Evolutionary conservation across 2,329 filamentous ascomycete species (phyloP).

Genomic region (Arthroderma sp.): DNA sequence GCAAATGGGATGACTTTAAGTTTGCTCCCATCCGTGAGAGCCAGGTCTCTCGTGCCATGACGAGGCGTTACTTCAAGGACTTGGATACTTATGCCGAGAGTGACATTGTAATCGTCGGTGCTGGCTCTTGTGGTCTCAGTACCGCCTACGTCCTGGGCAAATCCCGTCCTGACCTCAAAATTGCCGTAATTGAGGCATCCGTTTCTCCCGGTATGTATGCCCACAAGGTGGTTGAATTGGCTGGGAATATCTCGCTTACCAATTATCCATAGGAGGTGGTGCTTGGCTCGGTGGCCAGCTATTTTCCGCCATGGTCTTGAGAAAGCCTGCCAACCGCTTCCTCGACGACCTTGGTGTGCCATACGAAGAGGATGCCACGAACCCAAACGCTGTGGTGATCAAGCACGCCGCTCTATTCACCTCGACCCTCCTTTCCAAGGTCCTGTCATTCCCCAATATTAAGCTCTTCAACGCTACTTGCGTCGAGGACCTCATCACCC

Average conservation of each 20-base stretch:
- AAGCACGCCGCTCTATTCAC: conserved; percentile 92
- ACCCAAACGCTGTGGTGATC: conserved; percentile 78
- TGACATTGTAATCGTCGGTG: conserved; percentile 86
- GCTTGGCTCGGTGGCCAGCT: conserved; percentile 91
- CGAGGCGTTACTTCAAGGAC: conserved; percentile 80
- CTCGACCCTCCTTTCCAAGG: conserved; percentile 69
- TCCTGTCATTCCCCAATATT: conserved; percentile 74
- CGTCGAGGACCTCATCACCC: conserved; percentile 86
- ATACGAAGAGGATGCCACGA: conserved; percentile 78
- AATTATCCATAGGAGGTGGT: conserved; percentile 49
- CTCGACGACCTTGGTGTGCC: conserved; percentile 67
- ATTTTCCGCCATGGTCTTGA: conserved; percentile 91
- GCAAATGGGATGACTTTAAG: conserved; percentile 68
- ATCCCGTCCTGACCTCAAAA: conserved; percentile 76
- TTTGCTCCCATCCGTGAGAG: conserved; percentile 83
- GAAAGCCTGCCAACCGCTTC: conserved; percentile 80
- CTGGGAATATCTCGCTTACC: neutral
- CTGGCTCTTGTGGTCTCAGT: conserved; percentile 75
- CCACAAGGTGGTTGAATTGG: neutral
- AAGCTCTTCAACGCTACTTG: conserved; percentile 94
- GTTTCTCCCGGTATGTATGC: conserved; percentile 53
- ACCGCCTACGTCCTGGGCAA: conserved; percentile 74
- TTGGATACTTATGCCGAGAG: conserved; percentile 81
- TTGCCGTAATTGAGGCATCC: conserved; percentile 77
- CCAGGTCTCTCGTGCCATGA: conserved; percentile 88